These are phyloP conservation scores for Saccharomyces eubayanus DNA, from an alignment of 805 yeast species.

Conservation along the genomic window DNA sequence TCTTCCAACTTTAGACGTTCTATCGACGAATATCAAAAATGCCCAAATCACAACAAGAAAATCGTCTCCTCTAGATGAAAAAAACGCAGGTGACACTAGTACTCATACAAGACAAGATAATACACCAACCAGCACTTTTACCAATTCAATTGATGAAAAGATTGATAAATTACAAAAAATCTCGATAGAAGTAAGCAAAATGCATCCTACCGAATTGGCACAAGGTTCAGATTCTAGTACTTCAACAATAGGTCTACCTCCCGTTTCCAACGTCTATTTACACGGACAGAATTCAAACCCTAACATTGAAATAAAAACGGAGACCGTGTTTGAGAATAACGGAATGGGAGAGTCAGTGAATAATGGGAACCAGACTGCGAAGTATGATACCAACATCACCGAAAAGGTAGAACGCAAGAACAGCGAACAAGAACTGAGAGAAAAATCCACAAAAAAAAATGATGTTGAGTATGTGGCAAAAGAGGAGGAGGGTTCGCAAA, in stretches of 20 bases:
- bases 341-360: background rate
- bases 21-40: background rate
- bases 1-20: background rate
- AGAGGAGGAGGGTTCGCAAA: background rate
- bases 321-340: background rate
- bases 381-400: background rate
- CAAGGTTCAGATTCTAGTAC: background rate
- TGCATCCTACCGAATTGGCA: background rate
- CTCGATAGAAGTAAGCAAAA: background rate
- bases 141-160: background rate
- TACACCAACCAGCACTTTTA: background rate
- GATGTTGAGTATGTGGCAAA: background rate
- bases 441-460: background rate
- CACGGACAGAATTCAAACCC: background rate
- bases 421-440: background rate
- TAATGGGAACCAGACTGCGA: background rate
- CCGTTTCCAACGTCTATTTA: background rate
- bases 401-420: background rate
- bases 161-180: background rate
- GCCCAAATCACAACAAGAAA: background rate
- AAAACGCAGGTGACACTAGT: background rate
- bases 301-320: background rate
- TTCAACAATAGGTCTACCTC: background rate
- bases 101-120: background rate
- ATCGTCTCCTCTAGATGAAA: background rate